Percentiles rank a stretch among this genome's conserved stretches.
These are phyloP conservation scores for Hymenotorrendiella dingleyae DNA, from an alignment of 2,329 filamentous ascomycete genomes.

Conservation along the genomic window DNA sequence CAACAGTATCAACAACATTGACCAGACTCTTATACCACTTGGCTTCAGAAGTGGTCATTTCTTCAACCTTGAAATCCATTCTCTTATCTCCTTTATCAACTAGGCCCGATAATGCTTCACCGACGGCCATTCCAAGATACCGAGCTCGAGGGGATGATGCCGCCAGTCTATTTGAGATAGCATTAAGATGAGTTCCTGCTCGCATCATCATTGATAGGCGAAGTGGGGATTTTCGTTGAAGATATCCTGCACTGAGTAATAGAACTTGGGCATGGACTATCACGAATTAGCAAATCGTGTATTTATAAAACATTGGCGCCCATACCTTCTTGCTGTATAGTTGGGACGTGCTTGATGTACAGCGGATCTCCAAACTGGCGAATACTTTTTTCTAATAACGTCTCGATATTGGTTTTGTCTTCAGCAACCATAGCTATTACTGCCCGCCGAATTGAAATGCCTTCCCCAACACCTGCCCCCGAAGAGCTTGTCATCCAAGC, in stretches of 20 bases:
- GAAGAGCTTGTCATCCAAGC: constrained; percentile 61
- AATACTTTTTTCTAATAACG: constrained; percentile 62
- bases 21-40: constrained; percentile 67
- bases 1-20: constrained; percentile 55
- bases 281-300: constrained; percentile 19
- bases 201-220: constrained; percentile 64
- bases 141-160: constrained; percentile 69
- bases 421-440: constrained; percentile 52
- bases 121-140: constrained; percentile 84
- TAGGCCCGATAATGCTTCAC: constrained; percentile 57
- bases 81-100: constrained; percentile 62
- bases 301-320: constrained; percentile 9
- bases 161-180: constrained; percentile 78
- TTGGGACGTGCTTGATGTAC: constrained; percentile 78
- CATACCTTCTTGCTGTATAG: constrained; percentile 82
- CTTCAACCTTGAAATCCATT: constrained; percentile 80
- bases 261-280: constrained; percentile 74
- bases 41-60: constrained; percentile 67
- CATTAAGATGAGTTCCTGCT: constrained; percentile 66
- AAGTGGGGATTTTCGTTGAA: constrained; percentile 59
- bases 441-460: constrained; percentile 61
- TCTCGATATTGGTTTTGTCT: constrained; percentile 45
- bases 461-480: constrained; percentile 59
- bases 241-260: constrained; percentile 69
- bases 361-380: constrained; percentile 76